Evolutionary conservation across 352 stramenopile species (phyloP).

Genomic region (Phytophthora quininea): DNA sequence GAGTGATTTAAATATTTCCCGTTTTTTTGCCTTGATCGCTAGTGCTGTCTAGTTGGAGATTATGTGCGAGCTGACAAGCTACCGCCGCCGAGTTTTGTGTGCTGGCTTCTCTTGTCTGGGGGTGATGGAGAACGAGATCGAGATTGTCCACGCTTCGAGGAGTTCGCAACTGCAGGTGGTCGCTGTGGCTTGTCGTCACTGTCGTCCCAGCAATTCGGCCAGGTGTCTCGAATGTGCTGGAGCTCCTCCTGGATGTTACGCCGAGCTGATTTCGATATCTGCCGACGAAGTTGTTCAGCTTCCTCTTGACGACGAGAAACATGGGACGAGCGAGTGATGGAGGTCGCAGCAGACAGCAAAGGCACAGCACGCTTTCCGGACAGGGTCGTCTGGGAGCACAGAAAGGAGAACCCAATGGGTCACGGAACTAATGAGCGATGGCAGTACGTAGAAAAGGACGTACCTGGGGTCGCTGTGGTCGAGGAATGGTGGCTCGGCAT

Average conservation of each 20-base stretch:
- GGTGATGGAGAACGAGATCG: conserved; percentile 9
- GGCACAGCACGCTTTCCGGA: conserved; percentile 20
- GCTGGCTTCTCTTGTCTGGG: conserved; percentile 5
- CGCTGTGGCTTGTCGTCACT: conserved; percentile 13
- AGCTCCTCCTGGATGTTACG: conserved; percentile 52
- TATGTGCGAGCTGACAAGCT: conserved; percentile 28
- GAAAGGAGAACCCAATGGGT: not conserved
- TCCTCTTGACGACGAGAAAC: conserved; percentile 47
- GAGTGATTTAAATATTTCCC: conserved; percentile 45
- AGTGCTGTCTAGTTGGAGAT: conserved; percentile 1
- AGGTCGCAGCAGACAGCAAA: conserved; percentile 28
- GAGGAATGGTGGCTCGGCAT: conserved; percentile 32
- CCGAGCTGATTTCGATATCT: conserved; percentile 15
- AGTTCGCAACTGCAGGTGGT: not conserved
- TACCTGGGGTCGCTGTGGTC: conserved; percentile 38
- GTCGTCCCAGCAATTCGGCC: conserved; percentile 66
- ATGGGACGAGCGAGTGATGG: conserved; percentile 60
- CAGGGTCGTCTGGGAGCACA: conserved; percentile 35
- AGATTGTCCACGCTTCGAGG: not conserved
- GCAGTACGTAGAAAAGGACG: not conserved
- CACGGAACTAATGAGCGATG: not conserved
- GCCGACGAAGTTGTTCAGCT: conserved; percentile 21
- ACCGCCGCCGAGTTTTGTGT: not conserved
- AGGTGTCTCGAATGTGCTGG: conserved; percentile 65
- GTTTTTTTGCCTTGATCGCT: conserved; percentile 15